Percentiles rank a stretch among this genome's conserved stretches.
These are phyloP conservation scores for Leonotis leonurus DNA, from an alignment of 257 asterid genomes.

Conservation along the genomic window DNA sequence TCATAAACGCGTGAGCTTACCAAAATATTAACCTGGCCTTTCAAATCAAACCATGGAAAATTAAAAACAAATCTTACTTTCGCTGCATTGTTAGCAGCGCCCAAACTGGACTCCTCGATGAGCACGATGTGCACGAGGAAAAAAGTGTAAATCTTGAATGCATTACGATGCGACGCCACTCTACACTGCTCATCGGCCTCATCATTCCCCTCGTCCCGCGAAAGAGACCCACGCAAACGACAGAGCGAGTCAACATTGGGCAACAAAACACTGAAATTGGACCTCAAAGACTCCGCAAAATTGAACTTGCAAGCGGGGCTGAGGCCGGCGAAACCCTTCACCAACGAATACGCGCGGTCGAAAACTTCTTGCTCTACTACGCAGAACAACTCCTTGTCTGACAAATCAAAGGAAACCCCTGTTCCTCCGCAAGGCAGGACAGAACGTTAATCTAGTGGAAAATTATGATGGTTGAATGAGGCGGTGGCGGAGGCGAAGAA, in stretches of 20 bases:
- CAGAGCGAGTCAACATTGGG: conserved; percentile 73
- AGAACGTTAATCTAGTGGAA: neutral
- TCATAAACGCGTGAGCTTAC: neutral
- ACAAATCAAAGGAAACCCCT: conserved; percentile 82
- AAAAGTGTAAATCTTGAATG: conserved; percentile 80
- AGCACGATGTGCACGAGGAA: conserved; percentile 72
- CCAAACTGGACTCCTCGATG: conserved; percentile 49
- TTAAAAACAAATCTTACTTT: conserved; percentile 35
- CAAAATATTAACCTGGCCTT: neutral
- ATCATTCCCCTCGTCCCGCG: conserved; percentile 33
- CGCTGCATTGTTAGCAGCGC: conserved; percentile 28
- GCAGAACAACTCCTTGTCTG: conserved; percentile 85
- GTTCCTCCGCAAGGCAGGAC: neutral
- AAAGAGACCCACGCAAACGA: conserved; percentile 32
- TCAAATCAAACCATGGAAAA: neutral
- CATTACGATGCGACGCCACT: conserved; percentile 77
- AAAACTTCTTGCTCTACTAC: conserved; percentile 85
- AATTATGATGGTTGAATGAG: neutral
- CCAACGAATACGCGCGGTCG: conserved; percentile 73
- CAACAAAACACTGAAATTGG: conserved; percentile 75
- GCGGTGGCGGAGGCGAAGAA: neutral
- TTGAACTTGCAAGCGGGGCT: conserved; percentile 59
- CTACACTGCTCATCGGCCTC: conserved; percentile 38
- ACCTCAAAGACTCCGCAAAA: conserved; percentile 82
- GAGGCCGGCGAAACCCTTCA: conserved; percentile 59